Conservation (phyloP, 306 rosid species). For the Erythrophleum fordii region DNA sequence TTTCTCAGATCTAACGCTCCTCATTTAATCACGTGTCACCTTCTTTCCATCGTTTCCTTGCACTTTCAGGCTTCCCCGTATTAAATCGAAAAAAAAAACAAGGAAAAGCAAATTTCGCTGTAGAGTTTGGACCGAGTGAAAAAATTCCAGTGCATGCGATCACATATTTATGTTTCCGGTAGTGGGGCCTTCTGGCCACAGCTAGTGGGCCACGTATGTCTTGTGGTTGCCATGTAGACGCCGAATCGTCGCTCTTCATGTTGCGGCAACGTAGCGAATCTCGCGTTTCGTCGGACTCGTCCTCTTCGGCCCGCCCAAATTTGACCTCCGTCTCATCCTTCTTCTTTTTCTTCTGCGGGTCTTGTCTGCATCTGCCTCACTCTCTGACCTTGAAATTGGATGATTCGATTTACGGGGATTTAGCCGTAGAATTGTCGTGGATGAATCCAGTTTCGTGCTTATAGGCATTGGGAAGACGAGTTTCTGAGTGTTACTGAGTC, state of each 20-base stretch:
- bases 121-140: not conserved
- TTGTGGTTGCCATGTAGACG: conserved; percentile 7
- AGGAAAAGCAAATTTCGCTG: not conserved
- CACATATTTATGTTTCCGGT: not conserved
- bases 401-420: conserved; percentile 10
- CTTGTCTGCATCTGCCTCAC: not conserved
- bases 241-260: conserved; percentile 38
- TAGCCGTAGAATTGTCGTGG: conserved; percentile 14
- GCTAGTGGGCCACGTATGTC: not conserved
- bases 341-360: too few relatives aligned
- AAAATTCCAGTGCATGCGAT: not conserved
- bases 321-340: conserved; percentile 40
- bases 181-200: not conserved
- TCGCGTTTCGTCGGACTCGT: conserved; percentile 31
- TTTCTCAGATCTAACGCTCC: not conserved
- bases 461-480: conserved; percentile 8
- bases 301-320: conserved; percentile 50
- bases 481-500: conserved; percentile 36
- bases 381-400: not conserved
- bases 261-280: conserved; percentile 47
- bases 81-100: too few relatives aligned
- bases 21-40: not conserved
- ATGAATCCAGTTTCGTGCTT: conserved; percentile 40
- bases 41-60: not conserved
- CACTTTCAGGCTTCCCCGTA: not conserved